Percentiles rank a stretch among this genome's conserved stretches.
Conservation (phyloP, 352 stramenopile genomes). For the Elongisporangium anandrum region DNA sequence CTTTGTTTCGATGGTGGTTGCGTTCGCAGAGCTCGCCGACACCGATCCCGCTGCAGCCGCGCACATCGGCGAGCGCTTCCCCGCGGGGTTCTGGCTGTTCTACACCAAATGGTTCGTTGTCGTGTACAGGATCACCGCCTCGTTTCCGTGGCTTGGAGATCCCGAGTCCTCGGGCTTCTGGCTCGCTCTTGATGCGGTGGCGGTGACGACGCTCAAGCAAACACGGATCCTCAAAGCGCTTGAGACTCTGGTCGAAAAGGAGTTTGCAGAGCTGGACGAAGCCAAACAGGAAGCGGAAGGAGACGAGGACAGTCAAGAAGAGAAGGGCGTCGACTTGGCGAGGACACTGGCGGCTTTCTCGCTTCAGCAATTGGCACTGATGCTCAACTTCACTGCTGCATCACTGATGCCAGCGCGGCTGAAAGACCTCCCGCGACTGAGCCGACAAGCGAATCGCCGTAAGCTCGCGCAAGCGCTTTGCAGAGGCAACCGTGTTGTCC, state of each 20-base stretch:
- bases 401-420: background rate
- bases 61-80: background rate
- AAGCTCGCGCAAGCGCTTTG: background rate
- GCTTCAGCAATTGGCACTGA: background rate
- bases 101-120: conserved; percentile 1
- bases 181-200: background rate
- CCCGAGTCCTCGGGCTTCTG: background rate
- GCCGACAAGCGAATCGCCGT: background rate
- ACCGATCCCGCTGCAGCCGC: background rate
- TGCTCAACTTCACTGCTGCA: background rate
- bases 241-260: background rate
- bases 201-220: background rate
- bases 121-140: background rate
- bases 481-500: no score
- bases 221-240: background rate
- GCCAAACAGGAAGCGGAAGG: no score
- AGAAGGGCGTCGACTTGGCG: no score
- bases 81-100: conserved; percentile 1
- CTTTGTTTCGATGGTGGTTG: background rate
- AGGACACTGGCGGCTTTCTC: no score
- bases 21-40: background rate
- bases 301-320: no score
- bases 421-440: background rate
- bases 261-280: no score
- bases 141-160: background rate